phyloP scores from a whole-genome alignment of 2,329 filamentous ascomycete species.

The Aspergillus pseudoviridinutans region DNA sequence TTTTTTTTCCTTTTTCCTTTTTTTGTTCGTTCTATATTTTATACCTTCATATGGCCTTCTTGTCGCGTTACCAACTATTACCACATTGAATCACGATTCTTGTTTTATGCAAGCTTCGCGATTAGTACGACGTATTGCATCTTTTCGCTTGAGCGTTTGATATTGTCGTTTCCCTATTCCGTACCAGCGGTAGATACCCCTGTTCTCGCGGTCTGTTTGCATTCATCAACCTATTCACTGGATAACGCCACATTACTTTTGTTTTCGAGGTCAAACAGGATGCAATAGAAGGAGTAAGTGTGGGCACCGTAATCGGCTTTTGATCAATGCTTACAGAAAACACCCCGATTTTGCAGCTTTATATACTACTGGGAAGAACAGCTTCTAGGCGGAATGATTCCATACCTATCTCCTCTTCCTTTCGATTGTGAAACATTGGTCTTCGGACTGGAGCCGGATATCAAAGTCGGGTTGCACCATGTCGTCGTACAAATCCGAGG shows the following conservation, averaged over 20 bases:
- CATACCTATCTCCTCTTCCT: slow-evolving; percentile 18
- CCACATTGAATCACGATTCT: slow-evolving; percentile 1
- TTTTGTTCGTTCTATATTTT: background rate
- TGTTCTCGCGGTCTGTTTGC: background rate
- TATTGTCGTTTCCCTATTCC: slow-evolving; percentile 1
- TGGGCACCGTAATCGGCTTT: background rate
- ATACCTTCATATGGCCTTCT: background rate
- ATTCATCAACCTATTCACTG: background rate
- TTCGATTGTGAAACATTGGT: slow-evolving; percentile 23
- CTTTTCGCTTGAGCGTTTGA: background rate
- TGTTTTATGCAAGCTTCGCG: slow-evolving; percentile 7
- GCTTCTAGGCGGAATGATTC: slow-evolving; percentile 29
- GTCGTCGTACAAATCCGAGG: slow-evolving; percentile 33
- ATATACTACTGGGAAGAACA: background rate
- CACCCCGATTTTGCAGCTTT: slow-evolving; percentile 5
- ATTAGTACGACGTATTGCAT: background rate
- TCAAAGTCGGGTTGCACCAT: slow-evolving; percentile 29
- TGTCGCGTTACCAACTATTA: background rate
- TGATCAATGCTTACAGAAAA: slow-evolving; percentile 1
- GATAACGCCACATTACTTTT: background rate
- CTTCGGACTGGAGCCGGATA: slow-evolving; percentile 25
- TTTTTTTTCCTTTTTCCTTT: slow-evolving; percentile 2
- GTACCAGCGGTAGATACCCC: slow-evolving; percentile 3
- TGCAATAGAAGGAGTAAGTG: slow-evolving; percentile 3
- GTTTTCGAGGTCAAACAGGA: background rate